phyloP scores from a whole-genome alignment of 2,329 filamentous ascomycete species.

The Clathrospora elynae region DNA sequence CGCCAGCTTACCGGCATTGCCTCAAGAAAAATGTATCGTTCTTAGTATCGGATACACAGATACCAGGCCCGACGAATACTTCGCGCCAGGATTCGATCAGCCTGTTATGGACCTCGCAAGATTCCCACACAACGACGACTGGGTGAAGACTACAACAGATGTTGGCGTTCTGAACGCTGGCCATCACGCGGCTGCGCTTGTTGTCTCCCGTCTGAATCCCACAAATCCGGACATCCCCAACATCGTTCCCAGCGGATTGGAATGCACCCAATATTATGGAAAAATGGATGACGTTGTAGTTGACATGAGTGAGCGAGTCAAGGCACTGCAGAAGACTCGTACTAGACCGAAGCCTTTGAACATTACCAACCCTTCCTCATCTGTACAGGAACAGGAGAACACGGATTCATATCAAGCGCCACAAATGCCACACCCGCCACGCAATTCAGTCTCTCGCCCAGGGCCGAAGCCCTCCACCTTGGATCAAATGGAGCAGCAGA shows the following conservation, averaged over 20 bases:
- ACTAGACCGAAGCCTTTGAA: too few relatives aligned
- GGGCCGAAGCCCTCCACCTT: too few relatives aligned
- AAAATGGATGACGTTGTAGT: neutral
- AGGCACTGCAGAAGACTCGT: too few relatives aligned
- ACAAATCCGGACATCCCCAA: neutral
- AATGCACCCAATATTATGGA: neutral
- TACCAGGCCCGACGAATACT: conserved; percentile 47
- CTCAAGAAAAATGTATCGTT: conserved; percentile 50
- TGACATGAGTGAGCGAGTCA: conserved; percentile 1
- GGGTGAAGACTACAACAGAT: conserved; percentile 41
- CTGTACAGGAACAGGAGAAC: too few relatives aligned
- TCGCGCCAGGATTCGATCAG: conserved; percentile 50
- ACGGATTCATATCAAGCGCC: neutral
- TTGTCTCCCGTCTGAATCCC: conserved; percentile 33
- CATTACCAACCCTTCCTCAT: too few relatives aligned
- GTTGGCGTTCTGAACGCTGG: conserved; percentile 46
- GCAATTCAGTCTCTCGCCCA: too few relatives aligned
- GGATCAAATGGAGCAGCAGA: neutral
- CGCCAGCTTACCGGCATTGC: conserved; percentile 34
- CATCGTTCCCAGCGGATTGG: neutral
- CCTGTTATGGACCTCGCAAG: conserved; percentile 35
- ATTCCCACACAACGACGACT: conserved; percentile 38
- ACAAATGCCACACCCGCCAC: neutral
- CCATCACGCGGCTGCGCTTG: conserved; percentile 44
- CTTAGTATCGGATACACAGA: conserved; percentile 54